Evolutionary conservation across 139 green algal species (phyloP), one percentile per base, ranked within the genome.

Genomic region (Chlamydomonas applanata): DNA sequence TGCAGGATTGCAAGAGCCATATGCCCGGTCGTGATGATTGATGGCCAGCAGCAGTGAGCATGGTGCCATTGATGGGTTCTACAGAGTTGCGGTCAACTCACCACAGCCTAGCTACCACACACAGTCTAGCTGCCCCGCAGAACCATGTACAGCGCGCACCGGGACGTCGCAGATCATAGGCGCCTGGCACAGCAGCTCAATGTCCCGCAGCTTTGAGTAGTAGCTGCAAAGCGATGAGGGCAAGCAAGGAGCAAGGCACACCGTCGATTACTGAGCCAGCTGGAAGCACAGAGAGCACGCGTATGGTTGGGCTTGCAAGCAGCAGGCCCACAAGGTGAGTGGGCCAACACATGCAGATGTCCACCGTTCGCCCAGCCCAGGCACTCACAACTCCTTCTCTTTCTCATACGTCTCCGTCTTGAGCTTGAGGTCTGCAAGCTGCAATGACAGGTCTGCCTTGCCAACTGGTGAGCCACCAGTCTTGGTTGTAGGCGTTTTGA

Each of bases 151-250:
- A 33, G 4, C 4, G 67, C 71, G 27, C 52, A 80, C 74, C 29
- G 76, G 62, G 5, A 83, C 68, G 7, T 86, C 81, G 29, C 35
- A 30, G 46, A 86, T 75, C 1, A 53, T 70, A 2, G 88, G 85
- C 60, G 86, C 90, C 79, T 98, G 94, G 87, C 94, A 98, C 25
- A 99, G 77, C 71, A 98, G 92, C 87, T 99, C 96, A n/a, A 99
- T 93, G 79, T 98, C 95, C 0, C 94, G 86, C 65, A 99, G 88
- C 87, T 99, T 98, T 64, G 88, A 88, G 83, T 97, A 98, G 83
- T 98, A 97, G 65, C 97, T 97, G 74, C 97, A 89, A 9, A 86
- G 46, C 17, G 14, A 17, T 29, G 24, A 27, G 24, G 4, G 62
- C 19, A 53, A 46, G 22, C 7, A 4, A 53, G 62, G 13, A 46